A percentile compares a stretch with the other conserved stretches of the same genome.
Evolutionary conservation across 2,329 filamentous ascomycete genomes (phyloP).

Genomic region (Nemania bipapillata): DNA sequence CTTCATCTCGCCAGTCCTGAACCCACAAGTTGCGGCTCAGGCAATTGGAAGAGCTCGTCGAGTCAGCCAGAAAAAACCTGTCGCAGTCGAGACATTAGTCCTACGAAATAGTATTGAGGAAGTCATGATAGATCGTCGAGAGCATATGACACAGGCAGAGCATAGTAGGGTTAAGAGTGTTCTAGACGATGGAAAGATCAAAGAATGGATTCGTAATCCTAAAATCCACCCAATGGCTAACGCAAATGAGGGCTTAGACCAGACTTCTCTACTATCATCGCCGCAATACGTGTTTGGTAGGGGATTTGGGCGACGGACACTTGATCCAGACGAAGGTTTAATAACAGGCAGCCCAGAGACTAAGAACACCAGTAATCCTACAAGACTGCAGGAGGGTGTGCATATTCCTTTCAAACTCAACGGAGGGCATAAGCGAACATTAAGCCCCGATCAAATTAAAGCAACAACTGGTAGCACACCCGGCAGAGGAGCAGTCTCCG

Average conservation of each 20-base stretch:
- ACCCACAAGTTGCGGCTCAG: conserved; percentile 86
- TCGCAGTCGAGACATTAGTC: conserved; percentile 87
- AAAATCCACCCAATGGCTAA: conserved; percentile 55
- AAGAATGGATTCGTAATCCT: conserved; percentile 68
- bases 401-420: conserved; percentile 27
- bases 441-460: conserved; percentile 25
- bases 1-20: conserved; percentile 88
- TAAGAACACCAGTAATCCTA: conserved; percentile 24
- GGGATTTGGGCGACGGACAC: conserved; percentile 58
- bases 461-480: neutral
- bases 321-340: conserved; percentile 61
- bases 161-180: conserved; percentile 66
- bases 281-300: conserved; percentile 64
- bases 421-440: conserved; percentile 37
- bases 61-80: conserved; percentile 82
- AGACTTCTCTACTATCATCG: conserved; percentile 60
- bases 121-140: conserved; percentile 77
- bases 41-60: conserved; percentile 90
- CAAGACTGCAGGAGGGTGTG: neutral
- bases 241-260: conserved; percentile 53
- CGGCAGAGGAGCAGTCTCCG: conserved; percentile 5
- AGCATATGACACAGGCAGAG: conserved; percentile 77
- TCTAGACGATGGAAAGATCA: conserved; percentile 67
- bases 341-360: conserved; percentile 46
- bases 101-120: conserved; percentile 85